phyloP scores from a whole-genome alignment of 345 rosid species.

The Pugionium dolabratum region DNA sequence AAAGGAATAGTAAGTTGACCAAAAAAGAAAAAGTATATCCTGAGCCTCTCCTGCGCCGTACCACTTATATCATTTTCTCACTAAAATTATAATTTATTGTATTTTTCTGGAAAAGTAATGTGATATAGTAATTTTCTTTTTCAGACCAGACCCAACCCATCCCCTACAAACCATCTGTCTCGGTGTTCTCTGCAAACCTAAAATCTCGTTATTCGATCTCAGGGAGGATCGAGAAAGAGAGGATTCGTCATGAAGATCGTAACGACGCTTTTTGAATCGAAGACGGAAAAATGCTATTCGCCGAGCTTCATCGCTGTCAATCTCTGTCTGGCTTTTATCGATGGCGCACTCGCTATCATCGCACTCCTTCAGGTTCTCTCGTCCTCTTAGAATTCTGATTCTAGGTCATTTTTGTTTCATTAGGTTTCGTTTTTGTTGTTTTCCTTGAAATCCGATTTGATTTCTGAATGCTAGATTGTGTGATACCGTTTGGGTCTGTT shows the following conservation, averaged over 20 bases:
- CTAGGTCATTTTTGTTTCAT: not conserved
- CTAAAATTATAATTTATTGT: not conserved
- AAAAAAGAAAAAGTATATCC: not conserved
- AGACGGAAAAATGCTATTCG: conserved; percentile 29
- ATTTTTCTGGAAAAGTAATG: not conserved
- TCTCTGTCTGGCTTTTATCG: conserved; percentile 39
- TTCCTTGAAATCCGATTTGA: conserved; percentile 1
- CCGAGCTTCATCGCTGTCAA: conserved; percentile 41
- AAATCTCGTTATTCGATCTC: conserved; percentile 42
- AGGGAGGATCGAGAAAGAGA: conserved; percentile 19
- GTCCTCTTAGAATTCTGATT: not conserved
- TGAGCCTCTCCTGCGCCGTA: conserved; percentile 6
- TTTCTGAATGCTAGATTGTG: conserved; percentile 20
- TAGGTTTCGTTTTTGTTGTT: not conserved
- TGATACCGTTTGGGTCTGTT: conserved; percentile 1
- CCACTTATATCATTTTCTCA: conserved; percentile 10
- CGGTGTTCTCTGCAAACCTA: conserved; percentile 31
- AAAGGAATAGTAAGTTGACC: too few relatives aligned
- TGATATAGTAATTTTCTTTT: conserved; percentile 5
- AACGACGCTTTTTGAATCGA: conserved; percentile 23
- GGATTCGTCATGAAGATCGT: conserved; percentile 24
- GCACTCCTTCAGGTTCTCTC: conserved; percentile 40
- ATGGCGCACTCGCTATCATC: conserved; percentile 40
- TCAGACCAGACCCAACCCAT: conserved; percentile 42
- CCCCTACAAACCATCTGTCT: conserved; percentile 40